A percentile compares a stretch with the other conserved stretches of the same genome.
These are phyloP conservation scores for Albophoma yamanashiensis DNA, from an alignment of 2,329 filamentous ascomycete genomes.

Conservation along the genomic window DNA sequence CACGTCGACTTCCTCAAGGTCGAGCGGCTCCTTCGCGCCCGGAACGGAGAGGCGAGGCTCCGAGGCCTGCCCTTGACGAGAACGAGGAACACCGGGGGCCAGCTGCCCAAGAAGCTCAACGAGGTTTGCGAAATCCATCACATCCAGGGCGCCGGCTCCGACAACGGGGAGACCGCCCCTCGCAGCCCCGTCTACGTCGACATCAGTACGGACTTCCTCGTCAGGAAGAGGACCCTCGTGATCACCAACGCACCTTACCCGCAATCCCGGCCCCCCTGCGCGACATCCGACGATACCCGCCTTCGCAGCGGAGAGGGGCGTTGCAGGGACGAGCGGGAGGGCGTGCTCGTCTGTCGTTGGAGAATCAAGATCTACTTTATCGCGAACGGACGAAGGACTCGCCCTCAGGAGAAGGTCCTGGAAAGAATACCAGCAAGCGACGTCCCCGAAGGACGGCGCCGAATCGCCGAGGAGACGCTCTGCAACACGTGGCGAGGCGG, in stretches of 20 bases:
- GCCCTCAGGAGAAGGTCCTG: constrained; percentile 24
- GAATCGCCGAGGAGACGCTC: constrained; percentile 17
- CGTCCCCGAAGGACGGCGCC: constrained; percentile 16
- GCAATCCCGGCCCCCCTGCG: constrained; percentile 13
- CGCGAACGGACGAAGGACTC: constrained; percentile 10
- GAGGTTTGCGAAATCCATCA: constrained; percentile 29
- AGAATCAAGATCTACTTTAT: constrained; percentile 20
- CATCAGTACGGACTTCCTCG: constrained; percentile 25
- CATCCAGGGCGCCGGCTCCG: constrained; percentile 23
- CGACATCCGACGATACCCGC: neutral
- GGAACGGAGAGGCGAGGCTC: constrained; percentile 12
- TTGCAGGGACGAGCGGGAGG: constrained; percentile 6
- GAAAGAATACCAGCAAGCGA: constrained; percentile 19
- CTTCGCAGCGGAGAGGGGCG: neutral
- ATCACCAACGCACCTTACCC: constrained; percentile 46
- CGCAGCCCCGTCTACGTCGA: constrained; percentile 34
- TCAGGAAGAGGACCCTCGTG: constrained; percentile 29
- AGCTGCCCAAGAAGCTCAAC: constrained; percentile 27
- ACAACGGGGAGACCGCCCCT: too few species aligned
- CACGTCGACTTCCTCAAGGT: constrained; percentile 29
- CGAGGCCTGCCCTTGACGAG: constrained; percentile 28
- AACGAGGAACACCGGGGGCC: constrained; percentile 21
- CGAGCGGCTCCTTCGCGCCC: constrained; percentile 25
- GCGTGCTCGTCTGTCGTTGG: constrained; percentile 42
- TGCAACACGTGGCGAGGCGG: constrained; percentile 21